Evolutionary conservation across 441 rosid genomes (phyloP).

Genomic region (Jatropha podagrica): DNA sequence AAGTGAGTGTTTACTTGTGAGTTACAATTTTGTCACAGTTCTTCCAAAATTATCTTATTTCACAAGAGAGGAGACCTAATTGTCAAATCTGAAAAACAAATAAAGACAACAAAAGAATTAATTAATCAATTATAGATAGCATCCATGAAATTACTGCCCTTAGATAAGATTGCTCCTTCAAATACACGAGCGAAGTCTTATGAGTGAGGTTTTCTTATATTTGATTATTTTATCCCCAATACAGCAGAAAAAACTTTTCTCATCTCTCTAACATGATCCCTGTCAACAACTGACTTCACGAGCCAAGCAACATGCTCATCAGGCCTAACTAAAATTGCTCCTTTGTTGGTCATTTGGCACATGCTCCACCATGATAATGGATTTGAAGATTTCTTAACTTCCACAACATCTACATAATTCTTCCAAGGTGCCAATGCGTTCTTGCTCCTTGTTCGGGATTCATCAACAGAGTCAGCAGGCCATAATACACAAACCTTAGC

Average conservation of each 20-base stretch:
- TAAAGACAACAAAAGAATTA: no score
- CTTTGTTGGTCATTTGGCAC: conserved; percentile 65
- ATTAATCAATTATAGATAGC: no score
- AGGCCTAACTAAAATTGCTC: conserved; percentile 76
- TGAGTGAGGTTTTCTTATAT: neutral
- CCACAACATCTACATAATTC: conserved; percentile 66
- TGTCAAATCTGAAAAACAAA: no score
- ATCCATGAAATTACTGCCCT: no score
- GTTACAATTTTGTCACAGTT: no score
- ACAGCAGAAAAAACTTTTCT: conserved; percentile 49
- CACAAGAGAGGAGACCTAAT: no score
- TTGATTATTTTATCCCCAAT: conserved; percentile 31
- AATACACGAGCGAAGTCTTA: neutral
- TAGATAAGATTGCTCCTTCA: neutral
- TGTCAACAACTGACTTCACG: conserved; percentile 37
- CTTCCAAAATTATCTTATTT: no score
- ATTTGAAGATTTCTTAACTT: conserved; percentile 40
- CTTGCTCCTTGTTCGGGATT: conserved; percentile 36
- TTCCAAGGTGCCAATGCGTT: conserved; percentile 56
- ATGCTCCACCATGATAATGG: conserved; percentile 73
- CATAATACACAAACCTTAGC: conserved; percentile 37
- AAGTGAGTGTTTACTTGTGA: no score
- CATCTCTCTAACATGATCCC: conserved; percentile 51
- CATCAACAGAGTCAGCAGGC: conserved; percentile 38
- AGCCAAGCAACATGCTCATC: conserved; percentile 91